Evolutionary conservation across 352 stramenopile genomes (phyloP).

Genomic region (Plasmopara muralis): DNA sequence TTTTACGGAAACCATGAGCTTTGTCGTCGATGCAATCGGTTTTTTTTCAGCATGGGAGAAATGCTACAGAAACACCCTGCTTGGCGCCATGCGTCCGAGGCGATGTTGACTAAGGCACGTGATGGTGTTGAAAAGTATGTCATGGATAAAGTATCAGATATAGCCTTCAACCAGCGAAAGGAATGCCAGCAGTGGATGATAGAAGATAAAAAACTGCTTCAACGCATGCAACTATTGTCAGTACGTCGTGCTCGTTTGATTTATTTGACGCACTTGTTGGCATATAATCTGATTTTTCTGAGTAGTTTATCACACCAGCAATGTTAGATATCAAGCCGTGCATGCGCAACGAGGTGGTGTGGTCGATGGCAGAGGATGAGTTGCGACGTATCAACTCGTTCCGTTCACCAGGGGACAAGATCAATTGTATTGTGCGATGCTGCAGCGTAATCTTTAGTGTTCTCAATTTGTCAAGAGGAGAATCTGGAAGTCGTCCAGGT

Average conservation of each 20-base stretch:
- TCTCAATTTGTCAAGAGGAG: slow-evolving; percentile 70
- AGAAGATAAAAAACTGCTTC: slow-evolving; percentile 66
- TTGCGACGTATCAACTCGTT: slow-evolving; percentile 86
- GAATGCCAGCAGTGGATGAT: slow-evolving; percentile 59
- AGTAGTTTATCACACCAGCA: slow-evolving; percentile 52
- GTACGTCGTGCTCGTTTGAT: slow-evolving; percentile 24
- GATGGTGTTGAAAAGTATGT: slow-evolving; percentile 90
- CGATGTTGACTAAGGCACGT: slow-evolving; percentile 52
- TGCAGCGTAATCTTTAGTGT: slow-evolving; percentile 88
- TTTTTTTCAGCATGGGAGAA: slow-evolving; percentile 72
- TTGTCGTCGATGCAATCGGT: slow-evolving; percentile 49
- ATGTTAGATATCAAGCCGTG: slow-evolving; percentile 89
- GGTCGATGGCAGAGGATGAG: slow-evolving; percentile 85
- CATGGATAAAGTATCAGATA: slow-evolving; percentile 83
- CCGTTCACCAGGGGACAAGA: slow-evolving; percentile 83
- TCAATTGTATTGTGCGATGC: slow-evolving; percentile 85
- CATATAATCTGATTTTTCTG: background rate
- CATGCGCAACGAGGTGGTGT: slow-evolving; percentile 87
- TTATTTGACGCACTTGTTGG: background rate
- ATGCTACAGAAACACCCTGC: slow-evolving; percentile 43
- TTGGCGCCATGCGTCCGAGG: slow-evolving; percentile 62
- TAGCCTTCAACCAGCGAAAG: slow-evolving; percentile 67
- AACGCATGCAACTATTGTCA: slow-evolving; percentile 77
- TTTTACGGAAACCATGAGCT: slow-evolving; percentile 78
- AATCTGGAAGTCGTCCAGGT: slow-evolving; percentile 55